Evolutionary conservation across 2,329 filamentous ascomycete genomes (phyloP), one percentile per base, ranked within the genome.

Genomic region (Escovopsis sp.): DNA sequence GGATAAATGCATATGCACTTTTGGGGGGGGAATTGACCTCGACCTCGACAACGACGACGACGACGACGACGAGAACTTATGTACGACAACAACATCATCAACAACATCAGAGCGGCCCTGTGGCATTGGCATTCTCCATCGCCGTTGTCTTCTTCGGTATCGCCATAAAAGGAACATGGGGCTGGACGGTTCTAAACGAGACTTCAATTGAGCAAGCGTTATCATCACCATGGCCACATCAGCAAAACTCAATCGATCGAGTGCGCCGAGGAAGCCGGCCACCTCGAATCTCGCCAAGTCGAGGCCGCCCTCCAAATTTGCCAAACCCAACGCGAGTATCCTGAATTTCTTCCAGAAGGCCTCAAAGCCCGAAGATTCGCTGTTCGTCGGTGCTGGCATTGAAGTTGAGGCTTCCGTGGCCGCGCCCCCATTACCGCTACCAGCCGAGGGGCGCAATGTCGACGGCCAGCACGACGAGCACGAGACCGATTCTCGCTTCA

Each of bases 321-420:
- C 52, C 15, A 63, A 62, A 33, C 62, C 64, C 1, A 84, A 84
- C 51, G 66, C 68, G 7, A 85, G 78, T 47, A 85, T 86, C 29
- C 61, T 85, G 12, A 84, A 62, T 47, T 87, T 85, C 57, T 87
- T 87, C 55, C 78, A 82, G 53, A 86, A 84, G 53, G 67, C 74
- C 0, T 71, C 75, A 33, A 71, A 72, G 40, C 63, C 71, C 43
- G 69, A 80, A 47, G 64, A 77, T 43, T 65, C 67, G 15, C 67
- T 82, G 9, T 81, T 84, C 48, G 57, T 68, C 0, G 60, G 56
- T n/a, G 48, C 53, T 13, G 35, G 48, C 27, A 30, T 11, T 30
- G 27, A 9, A 11, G 8, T n/a, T n/a, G n/a, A 30, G 11, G 5
- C 27, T 3, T 40, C 50, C 11, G 27, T 30, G 27, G 11, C 27